A percentile compares a stretch with the other conserved stretches of the same genome.
Conservation (phyloP, 169 alveolate species). For the Theileria sp. region DNA sequence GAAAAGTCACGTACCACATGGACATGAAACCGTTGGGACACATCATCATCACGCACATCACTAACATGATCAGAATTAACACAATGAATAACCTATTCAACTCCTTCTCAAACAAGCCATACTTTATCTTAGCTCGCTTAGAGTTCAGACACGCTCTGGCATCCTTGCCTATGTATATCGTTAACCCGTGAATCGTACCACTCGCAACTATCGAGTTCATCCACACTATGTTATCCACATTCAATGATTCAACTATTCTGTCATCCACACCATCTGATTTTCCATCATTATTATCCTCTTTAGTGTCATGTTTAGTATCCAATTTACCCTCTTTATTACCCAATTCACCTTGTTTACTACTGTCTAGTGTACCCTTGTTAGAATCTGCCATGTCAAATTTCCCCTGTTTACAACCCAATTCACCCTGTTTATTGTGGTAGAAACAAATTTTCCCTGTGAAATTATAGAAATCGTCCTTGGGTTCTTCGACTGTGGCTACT, state of each 20-base stretch:
- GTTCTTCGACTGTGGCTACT: constrained; percentile 79
- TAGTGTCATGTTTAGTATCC: background rate
- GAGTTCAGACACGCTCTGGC: constrained; percentile 78
- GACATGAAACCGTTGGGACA: constrained; percentile 57
- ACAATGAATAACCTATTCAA: constrained; percentile 85
- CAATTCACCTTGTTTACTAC: background rate
- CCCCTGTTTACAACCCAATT: too few species aligned
- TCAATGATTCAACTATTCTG: constrained; percentile 51
- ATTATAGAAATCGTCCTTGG: constrained; percentile 84
- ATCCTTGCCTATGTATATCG: constrained; percentile 92
- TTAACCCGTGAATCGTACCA: constrained; percentile 89
- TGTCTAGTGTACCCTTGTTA: too few species aligned
- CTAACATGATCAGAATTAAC: constrained; percentile 77
- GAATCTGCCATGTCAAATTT: too few species aligned
- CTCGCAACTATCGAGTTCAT: constrained; percentile 93
- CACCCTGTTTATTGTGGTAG: constrained; percentile 24
- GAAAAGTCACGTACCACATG: constrained; percentile 62
- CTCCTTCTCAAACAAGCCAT: constrained; percentile 89
- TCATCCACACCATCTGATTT: background rate
- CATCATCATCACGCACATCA: constrained; percentile 49
- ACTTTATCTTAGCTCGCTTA: constrained; percentile 83
- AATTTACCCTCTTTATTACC: background rate
- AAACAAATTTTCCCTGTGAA: constrained; percentile 83
- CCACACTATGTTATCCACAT: constrained; percentile 93
- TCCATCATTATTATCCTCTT: background rate